phyloP scores from a whole-genome alignment of 805 yeast genomes.

The Candida pini region DNA sequence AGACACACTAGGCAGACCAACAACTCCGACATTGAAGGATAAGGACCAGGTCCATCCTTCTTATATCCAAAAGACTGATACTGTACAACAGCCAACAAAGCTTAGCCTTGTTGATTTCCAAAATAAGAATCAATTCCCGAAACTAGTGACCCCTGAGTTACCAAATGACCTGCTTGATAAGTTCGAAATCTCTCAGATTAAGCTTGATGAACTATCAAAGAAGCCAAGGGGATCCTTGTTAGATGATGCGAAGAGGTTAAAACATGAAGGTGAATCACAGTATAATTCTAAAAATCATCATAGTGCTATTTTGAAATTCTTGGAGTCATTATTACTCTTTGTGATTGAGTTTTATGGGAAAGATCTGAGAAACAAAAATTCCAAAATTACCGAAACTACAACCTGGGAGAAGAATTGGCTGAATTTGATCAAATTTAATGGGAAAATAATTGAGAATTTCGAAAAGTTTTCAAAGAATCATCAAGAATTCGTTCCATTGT shows the following conservation, averaged over 20 bases:
- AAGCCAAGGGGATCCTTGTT: slow-evolving; percentile 1
- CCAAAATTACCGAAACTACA: neutral
- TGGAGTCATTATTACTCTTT: slow-evolving; percentile 22
- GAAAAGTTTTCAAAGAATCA: neutral
- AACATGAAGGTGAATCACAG: slow-evolving; percentile 14
- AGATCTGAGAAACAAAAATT: slow-evolving; percentile 7
- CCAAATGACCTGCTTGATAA: too few relatives aligned
- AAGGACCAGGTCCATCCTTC: too few relatives aligned
- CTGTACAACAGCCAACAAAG: too few relatives aligned
- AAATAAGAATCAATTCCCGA: too few relatives aligned
- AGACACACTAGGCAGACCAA: too few relatives aligned
- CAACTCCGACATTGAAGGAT: neutral
- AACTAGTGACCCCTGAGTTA: too few relatives aligned
- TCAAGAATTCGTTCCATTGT: neutral
- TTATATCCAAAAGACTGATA: too few relatives aligned
- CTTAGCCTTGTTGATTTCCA: too few relatives aligned
- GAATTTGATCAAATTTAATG: slow-evolving; percentile 11
- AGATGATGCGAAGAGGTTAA: slow-evolving; percentile 8
- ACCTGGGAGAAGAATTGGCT: slow-evolving; percentile 16
- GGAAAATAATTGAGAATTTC: slow-evolving; percentile 20
- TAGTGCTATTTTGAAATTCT: slow-evolving; percentile 16
- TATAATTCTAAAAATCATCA: slow-evolving; percentile 10
- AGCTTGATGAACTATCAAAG: neutral
- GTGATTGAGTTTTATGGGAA: slow-evolving; percentile 19
- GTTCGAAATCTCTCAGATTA: too few relatives aligned